These are phyloP conservation scores for Luffa aegyptiaca DNA, from an alignment of 306 rosid genomes.

Conservation along the genomic window DNA sequence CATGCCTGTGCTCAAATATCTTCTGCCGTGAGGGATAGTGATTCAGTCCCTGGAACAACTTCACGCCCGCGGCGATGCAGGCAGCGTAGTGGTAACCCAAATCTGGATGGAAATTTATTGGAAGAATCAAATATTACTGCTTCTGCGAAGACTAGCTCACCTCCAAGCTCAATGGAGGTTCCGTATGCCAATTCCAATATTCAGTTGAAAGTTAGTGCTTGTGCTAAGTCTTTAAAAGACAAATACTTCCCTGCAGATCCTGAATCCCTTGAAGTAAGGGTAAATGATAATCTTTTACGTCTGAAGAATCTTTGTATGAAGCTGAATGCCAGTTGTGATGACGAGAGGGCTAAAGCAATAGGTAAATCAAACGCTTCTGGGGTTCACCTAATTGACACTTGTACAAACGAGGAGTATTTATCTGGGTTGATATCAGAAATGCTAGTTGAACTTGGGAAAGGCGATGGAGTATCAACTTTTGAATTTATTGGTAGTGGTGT, in stretches of 20 bases:
- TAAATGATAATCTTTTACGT: constrained; percentile 70
- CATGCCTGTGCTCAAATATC: constrained; percentile 40
- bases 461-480: constrained; percentile 94
- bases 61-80: constrained; percentile 79
- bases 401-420: constrained; percentile 38
- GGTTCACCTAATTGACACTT: constrained; percentile 32
- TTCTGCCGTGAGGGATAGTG: constrained; percentile 60
- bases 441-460: constrained; percentile 81
- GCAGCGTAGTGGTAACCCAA: constrained; percentile 53
- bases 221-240: constrained; percentile 79
- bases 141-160: constrained; percentile 52
- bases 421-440: constrained; percentile 62
- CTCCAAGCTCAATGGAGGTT: constrained; percentile 61
- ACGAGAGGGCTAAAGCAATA: constrained; percentile 53
- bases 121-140: constrained; percentile 49
- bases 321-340: constrained; percentile 63
- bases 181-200: constrained; percentile 56
- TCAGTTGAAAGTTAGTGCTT: constrained; percentile 51
- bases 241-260: constrained; percentile 75
- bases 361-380: constrained; percentile 70
- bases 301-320: constrained; percentile 68
- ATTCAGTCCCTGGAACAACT: constrained; percentile 46
- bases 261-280: constrained; percentile 62
- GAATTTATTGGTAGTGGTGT: constrained; percentile 96
- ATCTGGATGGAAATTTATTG: constrained; percentile 54